Base-by-base conservation (phyloP, 495 filamentous ascomycete genomes). In the Aspergillus ostianus region DNA sequence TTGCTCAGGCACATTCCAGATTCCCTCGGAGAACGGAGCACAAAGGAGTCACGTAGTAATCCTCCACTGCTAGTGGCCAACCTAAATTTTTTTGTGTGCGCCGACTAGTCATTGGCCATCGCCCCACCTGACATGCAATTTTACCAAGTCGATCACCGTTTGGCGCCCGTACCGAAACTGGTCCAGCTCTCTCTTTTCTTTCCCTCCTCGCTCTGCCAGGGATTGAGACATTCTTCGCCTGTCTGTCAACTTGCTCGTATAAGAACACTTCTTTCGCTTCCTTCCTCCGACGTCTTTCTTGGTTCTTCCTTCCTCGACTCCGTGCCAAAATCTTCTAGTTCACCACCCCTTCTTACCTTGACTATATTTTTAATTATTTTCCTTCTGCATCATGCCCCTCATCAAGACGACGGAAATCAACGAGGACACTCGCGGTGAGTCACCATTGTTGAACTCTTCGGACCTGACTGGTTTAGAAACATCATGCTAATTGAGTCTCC, bases 381-480 rank as follows among this genome's bases (percentile, higher is more conserved):
- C 18, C 23, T 26, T 48, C 32, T 48, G 41, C 69, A 74, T 60
- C 59, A 84, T 84, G 80, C 78, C 80, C 72, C 73, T 80, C 59
- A 67, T 80, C 60, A 77, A 74, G 52, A 74, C 75, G 30, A 73
- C 73, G 29, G 79, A 82, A 61, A 64, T 76, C 55, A 82, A 75
- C 64, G 78, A 84, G 73, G 76, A 84, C 70, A 83, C 73, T 72
- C 73, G 81, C 66, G 78, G 81, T 83, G 72, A 66, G 74, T 66
- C 15, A 27, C 23, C 18, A n/a, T 52, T 45, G n/a, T 15, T 21
- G n/a, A n/a, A n/a, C 54, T 17, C 23, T 19, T 27, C 17, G 12
- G 13, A 17, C 48, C 49, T 18, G 23, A 8, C 3, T 9, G 57
- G 47, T 29, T 47, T 20, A 20, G 53, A n/a, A 13, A 2, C 49